These are phyloP conservation scores for Wickerhamiella hasegawae DNA, from an alignment of 805 yeast species.

Conservation along the genomic window DNA sequence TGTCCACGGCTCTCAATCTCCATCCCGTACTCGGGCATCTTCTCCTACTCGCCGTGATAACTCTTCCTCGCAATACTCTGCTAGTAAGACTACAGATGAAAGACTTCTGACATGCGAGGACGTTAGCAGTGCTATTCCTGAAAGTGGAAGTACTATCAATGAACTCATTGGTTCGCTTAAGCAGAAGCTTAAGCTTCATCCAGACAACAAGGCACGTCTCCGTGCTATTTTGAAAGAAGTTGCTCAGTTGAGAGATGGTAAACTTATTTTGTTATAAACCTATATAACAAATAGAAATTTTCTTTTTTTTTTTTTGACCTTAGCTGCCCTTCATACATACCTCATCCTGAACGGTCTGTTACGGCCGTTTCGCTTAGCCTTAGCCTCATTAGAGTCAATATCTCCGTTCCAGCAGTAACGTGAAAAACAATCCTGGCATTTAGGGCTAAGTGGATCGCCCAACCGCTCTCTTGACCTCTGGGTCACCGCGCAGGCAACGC, in stretches of 20 bases:
- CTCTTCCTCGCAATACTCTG: slow-evolving; percentile 10
- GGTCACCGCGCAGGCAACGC: slow-evolving; percentile 71
- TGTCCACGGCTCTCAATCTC: neutral
- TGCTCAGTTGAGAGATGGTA: slow-evolving; percentile 36
- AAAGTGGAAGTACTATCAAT: slow-evolving; percentile 33
- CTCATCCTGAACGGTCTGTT: neutral
- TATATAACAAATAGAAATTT: neutral
- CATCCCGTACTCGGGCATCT: neutral
- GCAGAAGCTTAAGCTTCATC: slow-evolving; percentile 45
- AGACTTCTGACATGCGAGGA: slow-evolving; percentile 52
- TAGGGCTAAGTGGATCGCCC: slow-evolving; percentile 40
- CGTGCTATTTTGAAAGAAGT: slow-evolving; percentile 41
- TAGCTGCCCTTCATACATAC: neutral
- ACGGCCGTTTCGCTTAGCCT: neutral
- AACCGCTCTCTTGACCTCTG: slow-evolving; percentile 63
- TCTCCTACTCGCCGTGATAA: neutral
- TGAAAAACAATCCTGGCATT: slow-evolving; percentile 56
- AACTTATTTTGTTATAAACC: slow-evolving; percentile 7
- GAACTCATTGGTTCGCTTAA: slow-evolving; percentile 46
- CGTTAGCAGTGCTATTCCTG: slow-evolving; percentile 43
- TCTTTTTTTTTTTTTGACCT: no score
- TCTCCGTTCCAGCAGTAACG: slow-evolving; percentile 64
- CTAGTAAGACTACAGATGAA: slow-evolving; percentile 25
- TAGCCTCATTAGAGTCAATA: slow-evolving; percentile 4
- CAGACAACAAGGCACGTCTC: slow-evolving; percentile 45